Evolutionary conservation across 108 stramenopile genomes (phyloP), one percentile per base, ranked within the genome.

Genomic region (Pseudonitzschia delicatissima): DNA sequence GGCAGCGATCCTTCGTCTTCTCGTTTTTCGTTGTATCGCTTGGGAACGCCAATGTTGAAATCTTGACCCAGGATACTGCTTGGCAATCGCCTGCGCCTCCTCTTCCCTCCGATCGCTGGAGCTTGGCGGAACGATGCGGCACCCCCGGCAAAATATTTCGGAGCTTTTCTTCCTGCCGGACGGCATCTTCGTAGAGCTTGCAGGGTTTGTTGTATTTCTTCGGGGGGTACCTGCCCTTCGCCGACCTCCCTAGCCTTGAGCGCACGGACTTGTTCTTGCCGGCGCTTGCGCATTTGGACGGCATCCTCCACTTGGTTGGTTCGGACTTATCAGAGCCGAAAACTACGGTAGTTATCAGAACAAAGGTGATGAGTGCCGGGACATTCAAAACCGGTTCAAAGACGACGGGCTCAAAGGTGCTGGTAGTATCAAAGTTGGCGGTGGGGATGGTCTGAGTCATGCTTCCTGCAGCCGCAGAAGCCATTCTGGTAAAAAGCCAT

Each of bases 351-450:
- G 75, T 61, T 21, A 90, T 82, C 20, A 77, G 62, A 12, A 83
- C 42, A 71, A 90, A 90, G 32, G 84, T 77, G 3, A 68, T 55
- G 9, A 84, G 62, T 9, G 88, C 85, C 39, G 82, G 79, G 1
- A 76, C 66, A 62, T 90, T 86, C 21, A 85, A 47, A 3, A 83
- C 48, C 3, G 88, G 88, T 45, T 84, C 88, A 62, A 86, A 89
- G 47, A 48, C 47, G 21, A 48, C 21, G 20, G 47, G 47, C 7
- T 48, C 47, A 23, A 48, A 48, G 1, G 2, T 21, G 47, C 47
- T 48, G 21, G 47, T 23, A 23, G 47, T 48, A 17, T 48, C 47
- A 21, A 48, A 48, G 21, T 48, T 48, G 47, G 47, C 47, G 21
- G 23, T 23, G 6, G 47, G 47, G 4, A 48, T 23, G 7, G 5